Conservation (phyloP, 2,329 filamentous ascomycete genomes). For the Xylaria sp. region DNA sequence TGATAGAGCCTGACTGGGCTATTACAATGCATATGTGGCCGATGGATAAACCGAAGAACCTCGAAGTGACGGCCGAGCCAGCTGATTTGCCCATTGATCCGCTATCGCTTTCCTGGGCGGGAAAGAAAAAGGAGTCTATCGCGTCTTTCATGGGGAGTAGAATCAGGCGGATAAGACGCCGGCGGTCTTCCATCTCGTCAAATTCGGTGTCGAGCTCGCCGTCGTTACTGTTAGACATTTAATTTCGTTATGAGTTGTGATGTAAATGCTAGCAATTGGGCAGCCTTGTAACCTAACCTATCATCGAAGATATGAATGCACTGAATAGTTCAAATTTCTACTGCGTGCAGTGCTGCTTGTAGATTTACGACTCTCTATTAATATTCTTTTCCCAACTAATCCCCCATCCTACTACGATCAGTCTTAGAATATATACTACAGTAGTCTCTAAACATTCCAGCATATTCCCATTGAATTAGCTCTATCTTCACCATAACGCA, state of each 20-base stretch:
- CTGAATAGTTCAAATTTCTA: too few species aligned
- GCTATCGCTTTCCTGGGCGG: constrained; percentile 10
- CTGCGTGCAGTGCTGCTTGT: too few species aligned
- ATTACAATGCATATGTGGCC: constrained; percentile 75
- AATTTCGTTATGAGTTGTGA: not conserved
- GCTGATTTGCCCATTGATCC: not conserved
- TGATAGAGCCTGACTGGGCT: constrained; percentile 80
- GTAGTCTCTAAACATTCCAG: too few species aligned
- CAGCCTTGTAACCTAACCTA: not conserved
- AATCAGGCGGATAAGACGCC: constrained; percentile 1
- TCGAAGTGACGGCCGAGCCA: not conserved
- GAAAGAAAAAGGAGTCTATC: constrained; percentile 2
- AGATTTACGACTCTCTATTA: too few species aligned
- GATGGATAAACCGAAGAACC: constrained; percentile 52
- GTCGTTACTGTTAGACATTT: not conserved
- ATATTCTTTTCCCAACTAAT: too few species aligned
- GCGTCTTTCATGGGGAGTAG: not conserved
- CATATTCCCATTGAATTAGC: too few species aligned
- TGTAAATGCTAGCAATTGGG: too few species aligned
- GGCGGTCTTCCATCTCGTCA: constrained; percentile 11
- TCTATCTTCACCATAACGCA: too few species aligned
- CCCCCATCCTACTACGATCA: too few species aligned
- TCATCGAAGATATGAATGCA: too few species aligned
- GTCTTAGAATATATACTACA: too few species aligned
- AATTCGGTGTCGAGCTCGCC: not conserved